These are phyloP conservation scores for Fusarium irregulare DNA, from an alignment of 2,329 filamentous ascomycete genomes.

Conservation along the genomic window DNA sequence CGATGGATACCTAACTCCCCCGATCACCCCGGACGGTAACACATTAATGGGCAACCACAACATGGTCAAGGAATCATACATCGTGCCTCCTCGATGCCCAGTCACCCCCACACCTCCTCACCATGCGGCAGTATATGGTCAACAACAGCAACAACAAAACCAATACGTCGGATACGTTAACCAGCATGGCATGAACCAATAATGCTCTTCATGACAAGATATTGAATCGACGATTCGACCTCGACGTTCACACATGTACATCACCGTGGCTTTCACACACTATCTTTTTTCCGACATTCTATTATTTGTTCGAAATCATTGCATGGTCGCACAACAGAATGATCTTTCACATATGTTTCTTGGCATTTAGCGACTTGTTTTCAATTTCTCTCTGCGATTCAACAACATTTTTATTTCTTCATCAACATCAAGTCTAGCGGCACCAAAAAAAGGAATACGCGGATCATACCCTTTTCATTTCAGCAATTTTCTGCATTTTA, in stretches of 20 bases:
- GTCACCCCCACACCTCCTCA: slow-evolving; percentile 70
- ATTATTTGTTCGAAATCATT: slow-evolving; percentile 50
- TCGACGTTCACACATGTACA: slow-evolving; percentile 17
- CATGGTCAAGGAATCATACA: slow-evolving; percentile 60
- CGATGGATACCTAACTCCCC: slow-evolving; percentile 84
- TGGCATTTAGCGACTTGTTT: slow-evolving; percentile 60
- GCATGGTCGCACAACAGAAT: slow-evolving; percentile 47
- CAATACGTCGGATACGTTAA: slow-evolving; percentile 55
- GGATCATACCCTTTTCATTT: slow-evolving; percentile 53
- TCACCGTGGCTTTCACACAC: slow-evolving; percentile 26
- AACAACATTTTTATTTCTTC: slow-evolving; percentile 41
- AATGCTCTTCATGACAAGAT: slow-evolving; percentile 48
- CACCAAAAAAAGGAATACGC: slow-evolving; percentile 55
- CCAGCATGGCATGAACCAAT: slow-evolving; percentile 57
- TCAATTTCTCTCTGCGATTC: slow-evolving; percentile 49
- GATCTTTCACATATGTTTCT: slow-evolving; percentile 52
- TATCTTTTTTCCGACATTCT: slow-evolving; percentile 41
- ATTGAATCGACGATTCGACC: slow-evolving; percentile 19
- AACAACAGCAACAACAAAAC: slow-evolving; percentile 48
- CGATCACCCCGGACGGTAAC: slow-evolving; percentile 82
- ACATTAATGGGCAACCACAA: slow-evolving; percentile 61
- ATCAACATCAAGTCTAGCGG: slow-evolving; percentile 54
- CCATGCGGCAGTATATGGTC: slow-evolving; percentile 50
- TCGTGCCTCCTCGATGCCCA: slow-evolving; percentile 66
- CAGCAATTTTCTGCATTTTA: slow-evolving; percentile 44